Evolutionary conservation across 352 stramenopile genomes (phyloP), one percentile per base, ranked within the genome.

Genomic region (Phytopythium kandeliae): DNA sequence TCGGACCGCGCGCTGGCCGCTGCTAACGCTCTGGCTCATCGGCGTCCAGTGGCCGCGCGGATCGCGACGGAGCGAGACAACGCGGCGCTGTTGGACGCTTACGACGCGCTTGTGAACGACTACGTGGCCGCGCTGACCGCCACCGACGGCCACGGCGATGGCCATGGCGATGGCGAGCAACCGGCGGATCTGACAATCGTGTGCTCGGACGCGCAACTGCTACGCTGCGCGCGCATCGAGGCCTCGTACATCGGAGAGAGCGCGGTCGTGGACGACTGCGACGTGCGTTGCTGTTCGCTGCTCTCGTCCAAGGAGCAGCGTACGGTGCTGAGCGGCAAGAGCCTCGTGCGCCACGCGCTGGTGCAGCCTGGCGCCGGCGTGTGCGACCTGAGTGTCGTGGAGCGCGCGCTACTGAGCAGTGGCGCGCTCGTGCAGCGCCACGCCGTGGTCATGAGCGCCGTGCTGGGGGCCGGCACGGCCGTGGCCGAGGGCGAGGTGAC

Each of bases 401-500:
- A 86, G 34, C 42, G 66, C 25, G 60, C 74, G 8, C 73, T 97
- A 30, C 67, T 97, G 34, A 94, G 77, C 52, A 81, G 94, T 58
- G 79, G 72, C 22, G 72, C 83, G 4, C 70, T 84, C 51, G 79
- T 95, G 1, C 80, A 86, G 54, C 78, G 84, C 30, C 84, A 96
- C 41, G 89, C 79, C 17, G 71, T 93, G 36, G 79, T 97, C 45
- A 74, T 86, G 58, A 90, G 86, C 57, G 89, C 85, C 21, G 62
- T 97, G 24, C 67, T 97, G 17, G 89, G 86, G 22, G 67, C 89
- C 12, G 95, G 96, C 59, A 95, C 85, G 25, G 72, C 64, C 0
- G 69, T 97, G 35, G 81, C 89, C 6, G 82, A 95, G 53, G 93
- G 93, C 16, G 93, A 98, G 57, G 82, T 94, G 31, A 95, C 88